Conservation (phyloP, 2,329 filamentous ascomycete species). For the Xylariaceae sp. region DNA sequence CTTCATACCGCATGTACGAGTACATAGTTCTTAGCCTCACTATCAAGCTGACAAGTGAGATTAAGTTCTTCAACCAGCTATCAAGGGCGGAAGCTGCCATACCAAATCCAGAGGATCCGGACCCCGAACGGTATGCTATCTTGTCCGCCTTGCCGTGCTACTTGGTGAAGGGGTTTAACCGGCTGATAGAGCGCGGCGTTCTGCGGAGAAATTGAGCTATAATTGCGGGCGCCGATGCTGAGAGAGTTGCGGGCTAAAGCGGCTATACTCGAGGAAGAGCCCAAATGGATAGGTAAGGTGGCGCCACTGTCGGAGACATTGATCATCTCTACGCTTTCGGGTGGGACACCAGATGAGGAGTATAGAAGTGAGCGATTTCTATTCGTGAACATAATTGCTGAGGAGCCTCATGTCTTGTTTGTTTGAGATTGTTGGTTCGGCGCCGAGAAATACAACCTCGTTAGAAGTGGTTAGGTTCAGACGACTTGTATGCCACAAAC, state of each 20-base stretch:
- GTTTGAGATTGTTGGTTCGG: neutral
- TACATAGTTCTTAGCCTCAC: conserved; percentile 1
- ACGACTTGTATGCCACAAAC: too few relatives aligned
- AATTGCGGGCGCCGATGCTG: conserved; percentile 6
- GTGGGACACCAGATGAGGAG: conserved; percentile 1
- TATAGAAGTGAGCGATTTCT: conserved; percentile 6
- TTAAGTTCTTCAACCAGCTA: conserved; percentile 20
- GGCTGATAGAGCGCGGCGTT: conserved; percentile 14
- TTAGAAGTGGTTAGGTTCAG: too few relatives aligned
- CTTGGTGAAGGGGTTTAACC: conserved; percentile 16
- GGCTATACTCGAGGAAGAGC: conserved; percentile 10
- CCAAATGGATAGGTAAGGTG: conserved; percentile 7
- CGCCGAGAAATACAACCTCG: too few relatives aligned
- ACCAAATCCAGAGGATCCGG: conserved; percentile 13
- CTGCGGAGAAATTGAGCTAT: conserved; percentile 14
- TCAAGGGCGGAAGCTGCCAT: conserved; percentile 15
- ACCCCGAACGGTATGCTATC: conserved; percentile 16
- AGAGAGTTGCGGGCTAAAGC: conserved; percentile 4
- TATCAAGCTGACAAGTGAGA: conserved; percentile 13
- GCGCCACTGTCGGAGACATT: conserved; percentile 6
- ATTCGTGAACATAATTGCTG: conserved; percentile 11
- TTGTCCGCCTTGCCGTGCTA: conserved; percentile 16
- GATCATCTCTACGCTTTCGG: neutral
- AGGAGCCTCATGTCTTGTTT: conserved; percentile 15
- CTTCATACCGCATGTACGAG: neutral